Evolutionary conservation across 176 grass and related monocot species (phyloP).

Genomic region (Metroxylon sagu): DNA sequence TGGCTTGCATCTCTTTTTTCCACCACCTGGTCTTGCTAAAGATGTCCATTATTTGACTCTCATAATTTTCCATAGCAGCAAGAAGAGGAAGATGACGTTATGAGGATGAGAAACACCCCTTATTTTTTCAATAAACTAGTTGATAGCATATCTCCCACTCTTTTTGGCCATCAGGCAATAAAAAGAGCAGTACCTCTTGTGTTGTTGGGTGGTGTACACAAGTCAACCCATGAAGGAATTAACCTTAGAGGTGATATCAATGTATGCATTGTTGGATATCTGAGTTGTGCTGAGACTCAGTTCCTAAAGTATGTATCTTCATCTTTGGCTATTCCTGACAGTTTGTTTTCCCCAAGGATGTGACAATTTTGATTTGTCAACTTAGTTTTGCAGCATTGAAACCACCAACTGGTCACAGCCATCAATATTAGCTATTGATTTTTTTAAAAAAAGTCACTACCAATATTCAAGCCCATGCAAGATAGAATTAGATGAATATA

Average conservation of each 20-base stretch:
- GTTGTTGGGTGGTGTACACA: constrained; percentile 97
- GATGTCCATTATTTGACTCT: no score
- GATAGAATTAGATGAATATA: no score
- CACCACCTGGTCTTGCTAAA: no score
- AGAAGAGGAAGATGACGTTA: constrained; percentile 86
- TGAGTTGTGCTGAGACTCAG: constrained; percentile 95
- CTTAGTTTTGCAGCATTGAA: no score
- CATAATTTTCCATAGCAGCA: constrained; percentile 36
- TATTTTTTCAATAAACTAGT: constrained; percentile 98
- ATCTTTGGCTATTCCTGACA: neutral
- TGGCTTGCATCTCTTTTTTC: no score
- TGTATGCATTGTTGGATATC: constrained; percentile 98
- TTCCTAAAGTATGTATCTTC: constrained; percentile 82
- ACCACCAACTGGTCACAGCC: no score
- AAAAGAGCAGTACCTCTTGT: constrained; percentile 87
- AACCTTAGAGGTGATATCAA: constrained; percentile 98
- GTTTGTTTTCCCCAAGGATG: no score
- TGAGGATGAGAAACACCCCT: constrained; percentile 78
- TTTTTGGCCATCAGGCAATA: constrained; percentile 98
- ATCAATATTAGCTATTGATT: no score
- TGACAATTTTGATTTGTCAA: no score
- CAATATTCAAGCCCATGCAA: no score
- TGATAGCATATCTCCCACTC: constrained; percentile 86
- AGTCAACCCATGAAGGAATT: constrained; percentile 96
- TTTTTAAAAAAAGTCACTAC: no score